Evolutionary conservation across 495 filamentous ascomycete genomes (phyloP).

Genomic region (Lasiosphaeris hirsuta): DNA sequence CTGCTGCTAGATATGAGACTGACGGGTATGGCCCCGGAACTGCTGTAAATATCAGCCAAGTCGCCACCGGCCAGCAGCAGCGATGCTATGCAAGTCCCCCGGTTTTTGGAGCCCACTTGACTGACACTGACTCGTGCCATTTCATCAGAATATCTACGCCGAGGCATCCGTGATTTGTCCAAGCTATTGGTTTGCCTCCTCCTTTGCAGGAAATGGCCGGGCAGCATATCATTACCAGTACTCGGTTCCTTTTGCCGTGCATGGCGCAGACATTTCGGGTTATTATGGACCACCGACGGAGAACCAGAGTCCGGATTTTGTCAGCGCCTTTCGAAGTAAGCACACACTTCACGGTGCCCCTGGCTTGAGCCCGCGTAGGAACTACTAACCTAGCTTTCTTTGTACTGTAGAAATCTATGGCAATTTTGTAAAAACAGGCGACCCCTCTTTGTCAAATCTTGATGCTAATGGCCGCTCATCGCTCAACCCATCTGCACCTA

Average conservation of each 20-base stretch:
- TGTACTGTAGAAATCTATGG: conserved; percentile 32
- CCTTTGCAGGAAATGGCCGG: conserved; percentile 36
- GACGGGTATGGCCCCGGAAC: conserved; percentile 36
- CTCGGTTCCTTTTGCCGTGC: conserved; percentile 47
- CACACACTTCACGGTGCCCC: not conserved
- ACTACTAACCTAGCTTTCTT: not conserved
- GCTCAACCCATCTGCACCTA: not conserved
- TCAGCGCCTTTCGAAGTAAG: conserved; percentile 17
- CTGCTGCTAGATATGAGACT: conserved; percentile 39
- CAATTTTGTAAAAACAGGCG: conserved; percentile 45
- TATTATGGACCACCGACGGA: conserved; percentile 13
- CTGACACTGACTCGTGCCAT: not conserved
- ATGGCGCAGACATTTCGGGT: conserved; percentile 42
- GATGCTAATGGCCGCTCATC: conserved; percentile 34
- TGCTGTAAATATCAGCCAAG: conserved; percentile 45
- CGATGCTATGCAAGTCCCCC: conserved; percentile 32
- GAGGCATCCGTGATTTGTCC: conserved; percentile 56
- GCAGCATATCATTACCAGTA: conserved; percentile 53
- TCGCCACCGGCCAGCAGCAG: conserved; percentile 52
- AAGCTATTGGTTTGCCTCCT: conserved; percentile 53
- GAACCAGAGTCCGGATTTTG: conserved; percentile 22
- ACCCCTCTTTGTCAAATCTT: conserved; percentile 40
- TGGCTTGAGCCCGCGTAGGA: too few species aligned
- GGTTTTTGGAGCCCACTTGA: not conserved
- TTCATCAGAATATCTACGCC: conserved; percentile 44